phyloP scores from a whole-genome alignment of 2,329 filamentous ascomycete genomes.

The Aspergillus fijiensis region DNA sequence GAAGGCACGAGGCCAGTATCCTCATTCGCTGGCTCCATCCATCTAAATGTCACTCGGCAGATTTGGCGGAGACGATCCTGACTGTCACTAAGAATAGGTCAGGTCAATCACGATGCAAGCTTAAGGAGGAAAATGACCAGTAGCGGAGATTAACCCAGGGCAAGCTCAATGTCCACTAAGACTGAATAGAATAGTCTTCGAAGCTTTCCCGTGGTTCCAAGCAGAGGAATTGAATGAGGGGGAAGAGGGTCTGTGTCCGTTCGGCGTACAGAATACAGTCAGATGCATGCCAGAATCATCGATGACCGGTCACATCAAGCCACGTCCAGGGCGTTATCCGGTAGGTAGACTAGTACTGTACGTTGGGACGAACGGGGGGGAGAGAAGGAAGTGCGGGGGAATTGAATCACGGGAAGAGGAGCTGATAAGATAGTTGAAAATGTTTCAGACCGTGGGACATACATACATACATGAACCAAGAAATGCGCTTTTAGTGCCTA shows the following conservation, averaged over 20 bases:
- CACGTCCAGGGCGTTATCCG: background rate
- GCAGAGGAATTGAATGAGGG: background rate
- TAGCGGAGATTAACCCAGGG: slow-evolving; percentile 12
- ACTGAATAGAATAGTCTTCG: slow-evolving; percentile 6
- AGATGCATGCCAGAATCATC: background rate
- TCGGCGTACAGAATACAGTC: background rate
- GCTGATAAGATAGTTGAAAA: slow-evolving; percentile 3
- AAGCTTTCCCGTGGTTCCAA: slow-evolving; percentile 8
- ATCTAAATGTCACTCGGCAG: slow-evolving; percentile 31
- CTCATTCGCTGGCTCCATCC: slow-evolving; percentile 45
- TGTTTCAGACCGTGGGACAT: background rate
- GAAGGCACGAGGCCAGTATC: slow-evolving; percentile 34
- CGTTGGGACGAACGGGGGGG: background rate
- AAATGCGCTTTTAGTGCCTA: background rate
- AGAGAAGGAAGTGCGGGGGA: background rate
- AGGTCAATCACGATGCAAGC: slow-evolving; percentile 17
- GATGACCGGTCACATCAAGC: background rate
- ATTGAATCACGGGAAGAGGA: background rate
- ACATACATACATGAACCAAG: background rate
- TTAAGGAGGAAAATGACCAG: slow-evolving; percentile 10
- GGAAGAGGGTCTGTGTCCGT: slow-evolving; percentile 1
- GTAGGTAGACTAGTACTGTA: background rate
- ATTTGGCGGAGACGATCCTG: slow-evolving; percentile 10
- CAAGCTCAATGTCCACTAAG: background rate
- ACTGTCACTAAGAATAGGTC: slow-evolving; percentile 16